Evolutionary conservation across 768 basidiomycete genomes (phyloP).

Genomic region (Heimioporus sp.): DNA sequence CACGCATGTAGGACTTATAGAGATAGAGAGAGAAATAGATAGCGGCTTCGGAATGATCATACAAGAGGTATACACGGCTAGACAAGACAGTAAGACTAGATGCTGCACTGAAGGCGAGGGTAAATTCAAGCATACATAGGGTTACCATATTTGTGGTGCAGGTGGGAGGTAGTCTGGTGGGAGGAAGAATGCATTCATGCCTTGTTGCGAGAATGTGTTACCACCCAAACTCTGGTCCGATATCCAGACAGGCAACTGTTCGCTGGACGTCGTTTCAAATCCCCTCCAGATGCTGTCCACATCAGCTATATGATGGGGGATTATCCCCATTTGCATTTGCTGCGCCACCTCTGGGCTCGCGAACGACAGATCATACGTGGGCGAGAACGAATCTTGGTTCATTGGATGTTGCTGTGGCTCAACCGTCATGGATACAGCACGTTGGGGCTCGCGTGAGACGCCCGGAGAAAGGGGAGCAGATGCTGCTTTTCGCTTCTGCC

Average conservation of each 20-base stretch:
- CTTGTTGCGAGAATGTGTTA: constrained; percentile 70
- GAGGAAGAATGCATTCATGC: constrained; percentile 83
- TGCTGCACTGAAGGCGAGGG: background rate
- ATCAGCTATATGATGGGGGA: constrained; percentile 26
- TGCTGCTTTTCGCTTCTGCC: constrained; percentile 55
- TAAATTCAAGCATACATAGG: background rate
- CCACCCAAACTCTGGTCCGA: constrained; percentile 82
- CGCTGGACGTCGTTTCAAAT: constrained; percentile 67
- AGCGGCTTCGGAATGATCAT: constrained; percentile 18
- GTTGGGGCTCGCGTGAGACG: constrained; percentile 52
- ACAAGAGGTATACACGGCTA: constrained; percentile 24
- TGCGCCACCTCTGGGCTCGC: constrained; percentile 32
- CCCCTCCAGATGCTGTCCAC: constrained; percentile 75
- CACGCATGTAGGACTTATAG: no score
- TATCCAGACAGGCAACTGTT: constrained; percentile 83
- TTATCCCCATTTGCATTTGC: constrained; percentile 30
- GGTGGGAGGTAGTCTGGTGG: constrained; percentile 72
- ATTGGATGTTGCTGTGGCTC: constrained; percentile 39
- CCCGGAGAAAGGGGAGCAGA: constrained; percentile 64
- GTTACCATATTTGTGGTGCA: constrained; percentile 74
- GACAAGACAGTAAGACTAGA: constrained; percentile 18
- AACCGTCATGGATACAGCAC: constrained; percentile 44
- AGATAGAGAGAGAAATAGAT: constrained; percentile 7
- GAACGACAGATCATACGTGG: constrained; percentile 51
- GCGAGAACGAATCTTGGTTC: constrained; percentile 52